Evolutionary conservation across 1,284 basidiomycete species (phyloP), one percentile per base, ranked within the genome.

Genomic region (Quambalaria eucalypti): DNA sequence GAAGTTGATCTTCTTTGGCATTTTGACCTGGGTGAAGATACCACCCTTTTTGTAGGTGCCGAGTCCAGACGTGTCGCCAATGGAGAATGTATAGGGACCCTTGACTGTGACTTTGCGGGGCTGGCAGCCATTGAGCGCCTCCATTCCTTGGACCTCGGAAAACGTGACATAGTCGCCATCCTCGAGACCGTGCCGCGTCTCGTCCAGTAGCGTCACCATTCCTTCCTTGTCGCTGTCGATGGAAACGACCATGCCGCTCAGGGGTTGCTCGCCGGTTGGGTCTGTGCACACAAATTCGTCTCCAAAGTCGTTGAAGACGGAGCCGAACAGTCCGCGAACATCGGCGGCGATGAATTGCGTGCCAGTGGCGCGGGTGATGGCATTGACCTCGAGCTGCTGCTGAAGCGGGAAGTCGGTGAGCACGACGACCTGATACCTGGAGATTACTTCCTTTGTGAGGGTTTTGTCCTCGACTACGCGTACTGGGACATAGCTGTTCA

Each of bases 91-190:
- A 59, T 75, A 74, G 14, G 71, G 71, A 76, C 80, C 95, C 76
- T 96, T 97, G 65, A 96, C 90, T 8, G 86, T 81, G 50, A 99
- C 79, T 77, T 92, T 97, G 56, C 89, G 82, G 14, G 93, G 93
- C 74, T 92, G 87, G 70, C 87, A 88, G 19, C 82, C 87, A 70
- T 97, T 96, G 48, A 98, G 78, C 66, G 87, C 87, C 28, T 84
- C 82, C 90, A 96, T 95, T 28, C 95, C 95, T 78, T 95, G 87
- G 44, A 99, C 84, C 79, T 99, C 95, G n/a, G 84, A 82, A 79
- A 99, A 98, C 3, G 92, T 92, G 23, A 98, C 93, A 70, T 87
- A 97, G 77, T 98, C 90, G 25, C 95, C 95, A 76, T 98, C 95
- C 78, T 97, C 90, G 16, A 99, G 83, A 28, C 95, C 95, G 76